These are phyloP conservation scores for Trapa incisa DNA, from an alignment of 345 rosid species.

Conservation along the genomic window DNA sequence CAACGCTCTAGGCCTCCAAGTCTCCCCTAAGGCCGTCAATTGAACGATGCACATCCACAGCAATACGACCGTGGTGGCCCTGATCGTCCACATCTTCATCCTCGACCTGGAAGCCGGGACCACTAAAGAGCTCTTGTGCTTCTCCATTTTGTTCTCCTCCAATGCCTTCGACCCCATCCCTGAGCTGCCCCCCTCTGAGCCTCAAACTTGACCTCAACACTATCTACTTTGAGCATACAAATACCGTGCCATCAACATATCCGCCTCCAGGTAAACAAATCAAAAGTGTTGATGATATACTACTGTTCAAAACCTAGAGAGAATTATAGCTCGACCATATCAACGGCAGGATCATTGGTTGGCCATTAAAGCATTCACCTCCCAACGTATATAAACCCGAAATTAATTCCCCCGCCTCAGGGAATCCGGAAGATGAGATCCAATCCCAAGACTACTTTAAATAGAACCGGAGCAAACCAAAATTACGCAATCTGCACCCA, in stretches of 20 bases:
- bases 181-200: constrained; percentile 23
- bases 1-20: constrained; percentile 53
- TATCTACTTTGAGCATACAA: constrained; percentile 32
- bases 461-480: not conserved
- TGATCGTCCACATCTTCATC: constrained; percentile 87
- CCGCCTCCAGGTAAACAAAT: not conserved
- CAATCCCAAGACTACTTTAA: not conserved
- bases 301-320: no score
- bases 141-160: constrained; percentile 34
- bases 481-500: constrained; percentile 1
- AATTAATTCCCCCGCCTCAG: no score
- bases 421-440: no score
- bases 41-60: constrained; percentile 95
- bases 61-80: constrained; percentile 75
- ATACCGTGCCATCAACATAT: not conserved
- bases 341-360: no score
- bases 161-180: constrained; percentile 28
- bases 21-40: constrained; percentile 33
- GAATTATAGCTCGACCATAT: no score
- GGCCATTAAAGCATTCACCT: no score
- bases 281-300: not conserved
- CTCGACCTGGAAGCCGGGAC: constrained; percentile 18
- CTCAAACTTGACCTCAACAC: constrained; percentile 18
- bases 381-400: no score
- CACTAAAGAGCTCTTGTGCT: constrained; percentile 30